Evolutionary conservation across 768 basidiomycete genomes (phyloP), one percentile per base, ranked within the genome.

Genomic region (Leccinum longicurvipes): DNA sequence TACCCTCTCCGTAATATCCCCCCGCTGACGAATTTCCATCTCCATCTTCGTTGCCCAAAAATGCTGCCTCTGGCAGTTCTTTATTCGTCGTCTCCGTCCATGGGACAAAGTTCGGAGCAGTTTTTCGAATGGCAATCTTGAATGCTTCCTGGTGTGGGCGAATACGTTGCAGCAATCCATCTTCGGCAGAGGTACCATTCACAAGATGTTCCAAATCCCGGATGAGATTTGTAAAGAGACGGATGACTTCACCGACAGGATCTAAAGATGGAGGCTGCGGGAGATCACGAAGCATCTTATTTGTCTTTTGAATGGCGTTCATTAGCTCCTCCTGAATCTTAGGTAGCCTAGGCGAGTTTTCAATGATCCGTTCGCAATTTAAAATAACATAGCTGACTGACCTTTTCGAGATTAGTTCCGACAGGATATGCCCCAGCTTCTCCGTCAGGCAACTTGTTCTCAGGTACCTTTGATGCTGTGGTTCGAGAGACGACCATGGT

Each of bases 401-500:
- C 89, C 84, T 72, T 59, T 82, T 82, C 0, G 78, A 69, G 34
- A 90, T 86, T 3, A 87, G 68, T 27, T 84, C 81, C 0, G 86
- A 86, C 0, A 92, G 65, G 7, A 87, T 78, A 0, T 68, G 57
- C 54, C 87, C 87, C 36, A 91, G 67, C 6, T 80, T 73, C 24
- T 80, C 79, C 0, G 83, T 81, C 1, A 90, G 73, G 50, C 79
- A 82, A 23, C 54, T 58, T 0, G 88, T 89, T 2, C 85, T 72
- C 1, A 90, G 66, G 50, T 80, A 82, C 10, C 73, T 74, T 53
- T 80, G 78, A 54, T 81, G 80, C 12, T 75, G 68, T 0, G 67
- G 17, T 9, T 83, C 83, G 2, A 89, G 70, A 7, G 76, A 73
- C 4, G 72, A 77, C 85, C 86, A 89, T 0, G 83, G 82, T 0